Evolutionary conservation across 208 protist genomes (phyloP), one percentile per base, ranked within the genome.

Genomic region (Blastocrithidia nonstop): DNA sequence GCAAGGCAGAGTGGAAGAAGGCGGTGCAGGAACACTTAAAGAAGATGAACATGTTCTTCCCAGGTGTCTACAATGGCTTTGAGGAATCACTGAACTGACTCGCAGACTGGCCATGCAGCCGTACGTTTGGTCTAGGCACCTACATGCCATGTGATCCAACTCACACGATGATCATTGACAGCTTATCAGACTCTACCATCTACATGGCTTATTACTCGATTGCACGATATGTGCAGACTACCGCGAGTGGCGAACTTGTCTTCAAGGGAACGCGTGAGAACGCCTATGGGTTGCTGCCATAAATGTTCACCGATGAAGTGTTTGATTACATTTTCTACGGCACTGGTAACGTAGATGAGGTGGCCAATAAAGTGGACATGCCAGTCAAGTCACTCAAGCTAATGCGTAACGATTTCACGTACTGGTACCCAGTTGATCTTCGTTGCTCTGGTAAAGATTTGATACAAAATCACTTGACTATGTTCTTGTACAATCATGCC

Each of bases 161-260:
- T 8, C 57, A 75, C 48, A 65, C 88, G 49, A 98, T 95, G 69
- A 63, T 99, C 9, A 99, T 99, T 57, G 98, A 99, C 66, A 99
- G 96, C 29, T 84, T 99, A 0, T 98, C 95, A 41, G 98, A 99
- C 73, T 99, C 97, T 13, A 99, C 98, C 20, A 99, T 99, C 68
- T 99, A 99, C 81, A 99, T 99, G 95, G 96, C 98, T 3, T 99
- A 97, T 74, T 99, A 99, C 83, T 99, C 97, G 9, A 86, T 99
- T 50, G 81, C 94, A 24, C 96, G 99, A 45, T 66, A 97, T 22
- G 76, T 99, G n/a, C 96, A 99, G 56, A 82, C 66, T 11, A 45
- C 44, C 11, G 50, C 46, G 31, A 62, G 89, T 45, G 84, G 74
- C 36, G 51, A 50, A n/a, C 38, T 60, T 4, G 44, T 28, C n/a